Percentiles rank a stretch among this genome's conserved stretches.
phyloP scores from a whole-genome alignment of 176 grass and related monocot species.

The Oropetium thomaeum region DNA sequence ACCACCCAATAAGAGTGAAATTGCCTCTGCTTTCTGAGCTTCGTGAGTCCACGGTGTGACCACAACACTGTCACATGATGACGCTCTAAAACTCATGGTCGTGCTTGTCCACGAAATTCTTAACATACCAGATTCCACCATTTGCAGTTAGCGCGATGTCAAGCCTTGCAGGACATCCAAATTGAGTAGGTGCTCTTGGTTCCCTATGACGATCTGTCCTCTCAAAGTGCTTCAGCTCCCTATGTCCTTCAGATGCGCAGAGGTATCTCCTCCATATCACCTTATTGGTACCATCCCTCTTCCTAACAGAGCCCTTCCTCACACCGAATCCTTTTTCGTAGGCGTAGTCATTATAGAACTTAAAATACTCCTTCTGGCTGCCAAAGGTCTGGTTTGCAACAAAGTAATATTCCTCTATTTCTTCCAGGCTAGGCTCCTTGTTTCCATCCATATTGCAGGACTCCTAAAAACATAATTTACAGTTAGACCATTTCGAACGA shows the following conservation, averaged over 20 bases:
- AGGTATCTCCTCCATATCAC: neutral
- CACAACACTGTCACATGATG: neutral
- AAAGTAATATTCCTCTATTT: no score
- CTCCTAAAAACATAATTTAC: no score
- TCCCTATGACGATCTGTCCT: neutral
- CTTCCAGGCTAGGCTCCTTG: no score
- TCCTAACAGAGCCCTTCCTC: neutral
- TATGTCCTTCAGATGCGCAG: neutral
- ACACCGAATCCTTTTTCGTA: neutral
- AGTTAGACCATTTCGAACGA: no score
- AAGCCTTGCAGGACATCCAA: neutral
- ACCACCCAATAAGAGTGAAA: neutral
- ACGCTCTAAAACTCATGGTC: neutral
- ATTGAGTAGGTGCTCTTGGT: neutral
- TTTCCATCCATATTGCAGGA: no score
- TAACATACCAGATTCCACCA: neutral
- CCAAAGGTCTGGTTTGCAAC: neutral
- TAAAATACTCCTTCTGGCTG: neutral
- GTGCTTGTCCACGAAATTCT: neutral
- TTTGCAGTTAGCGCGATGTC: neutral
- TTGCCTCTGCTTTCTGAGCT: neutral
- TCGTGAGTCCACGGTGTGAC: neutral
- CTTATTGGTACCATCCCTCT: no score
- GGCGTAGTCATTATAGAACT: neutral
- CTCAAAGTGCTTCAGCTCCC: neutral